Percentiles rank a stretch among this genome's conserved stretches.
Evolutionary conservation across 495 filamentous ascomycete genomes (phyloP).

Genomic region (Penicillium desertorum): DNA sequence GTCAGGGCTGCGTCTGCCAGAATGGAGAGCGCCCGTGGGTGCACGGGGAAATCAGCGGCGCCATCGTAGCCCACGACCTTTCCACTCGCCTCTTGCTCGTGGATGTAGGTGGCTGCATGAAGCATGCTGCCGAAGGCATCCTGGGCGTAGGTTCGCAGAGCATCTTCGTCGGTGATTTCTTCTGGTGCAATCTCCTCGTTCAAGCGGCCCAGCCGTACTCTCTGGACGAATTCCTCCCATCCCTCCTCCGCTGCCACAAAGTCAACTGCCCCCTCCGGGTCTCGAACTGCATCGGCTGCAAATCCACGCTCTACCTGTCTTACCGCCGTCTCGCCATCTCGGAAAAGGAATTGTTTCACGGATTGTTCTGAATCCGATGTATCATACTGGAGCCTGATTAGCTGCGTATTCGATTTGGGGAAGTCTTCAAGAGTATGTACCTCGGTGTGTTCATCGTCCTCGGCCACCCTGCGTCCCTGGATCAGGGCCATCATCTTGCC

Average conservation of each 20-base stretch:
- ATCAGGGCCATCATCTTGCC: slow-evolving; percentile 47
- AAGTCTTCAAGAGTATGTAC: slow-evolving; percentile 18
- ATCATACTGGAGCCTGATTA: slow-evolving; percentile 34
- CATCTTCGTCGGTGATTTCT: slow-evolving; percentile 1
- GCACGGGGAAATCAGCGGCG: slow-evolving; percentile 2
- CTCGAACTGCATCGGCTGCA: slow-evolving; percentile 36
- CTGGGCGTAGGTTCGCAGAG: slow-evolving; percentile 3
- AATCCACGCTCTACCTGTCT: slow-evolving; percentile 41
- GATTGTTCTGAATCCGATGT: slow-evolving; percentile 39
- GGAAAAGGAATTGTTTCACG: slow-evolving; percentile 28
- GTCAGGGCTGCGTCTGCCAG: slow-evolving; percentile 40
- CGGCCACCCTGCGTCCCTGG: slow-evolving; percentile 40
- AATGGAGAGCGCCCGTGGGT: slow-evolving; percentile 28
- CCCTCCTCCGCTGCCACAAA: slow-evolving; percentile 32
- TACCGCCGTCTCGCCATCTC: slow-evolving; percentile 25
- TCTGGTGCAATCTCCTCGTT: slow-evolving; percentile 5
- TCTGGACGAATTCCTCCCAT: slow-evolving; percentile 47
- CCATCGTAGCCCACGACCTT: slow-evolving; percentile 9
- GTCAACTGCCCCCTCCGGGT: slow-evolving; percentile 35
- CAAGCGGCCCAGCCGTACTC: slow-evolving; percentile 38
- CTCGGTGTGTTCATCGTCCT: slow-evolving; percentile 52
- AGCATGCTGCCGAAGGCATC: slow-evolving; percentile 17
- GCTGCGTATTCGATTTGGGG: slow-evolving; percentile 11
- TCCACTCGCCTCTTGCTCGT: slow-evolving; percentile 4
- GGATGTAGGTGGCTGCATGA: slow-evolving; percentile 14